Conservation (phyloP, 139 green algal species). For the Chlamydomonas schloesseri region DNA sequence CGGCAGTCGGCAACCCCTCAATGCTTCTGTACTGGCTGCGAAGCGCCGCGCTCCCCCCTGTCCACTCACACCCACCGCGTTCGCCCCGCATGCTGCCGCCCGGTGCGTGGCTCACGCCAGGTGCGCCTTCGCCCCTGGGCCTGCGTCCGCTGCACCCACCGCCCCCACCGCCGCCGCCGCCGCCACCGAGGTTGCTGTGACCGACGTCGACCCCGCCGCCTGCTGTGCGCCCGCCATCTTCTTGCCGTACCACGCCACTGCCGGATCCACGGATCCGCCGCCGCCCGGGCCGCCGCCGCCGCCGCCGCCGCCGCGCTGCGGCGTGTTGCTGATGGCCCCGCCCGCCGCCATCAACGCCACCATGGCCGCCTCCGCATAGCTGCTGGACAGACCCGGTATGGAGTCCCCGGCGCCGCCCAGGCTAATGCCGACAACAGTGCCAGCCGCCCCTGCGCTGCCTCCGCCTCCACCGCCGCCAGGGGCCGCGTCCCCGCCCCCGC, state of each 20-base stretch:
- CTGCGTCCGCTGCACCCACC: too few species aligned
- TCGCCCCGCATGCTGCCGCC: background rate
- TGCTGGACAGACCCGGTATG: too few species aligned
- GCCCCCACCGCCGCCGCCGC: background rate
- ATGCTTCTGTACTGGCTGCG: too few species aligned
- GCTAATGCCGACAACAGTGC: too few species aligned
- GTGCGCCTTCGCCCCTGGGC: background rate
- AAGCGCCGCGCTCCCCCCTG: too few species aligned
- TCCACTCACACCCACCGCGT: too few species aligned
- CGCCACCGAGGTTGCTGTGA: background rate
- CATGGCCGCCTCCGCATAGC: background rate
- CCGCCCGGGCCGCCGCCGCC: background rate
- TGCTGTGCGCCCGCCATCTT: too few species aligned
- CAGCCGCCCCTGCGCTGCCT: too few species aligned
- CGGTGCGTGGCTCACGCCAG: background rate
- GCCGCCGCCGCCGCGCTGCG: background rate
- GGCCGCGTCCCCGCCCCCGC: too few species aligned
- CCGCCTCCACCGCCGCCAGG: too few species aligned
- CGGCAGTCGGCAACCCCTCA: too few species aligned
- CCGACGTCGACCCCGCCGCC: background rate
- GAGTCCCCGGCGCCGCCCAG: too few species aligned
- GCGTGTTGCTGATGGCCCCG: background rate
- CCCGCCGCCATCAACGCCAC: background rate
- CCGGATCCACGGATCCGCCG: background rate
- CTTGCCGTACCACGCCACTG: constrained; percentile 16